These are phyloP conservation scores for Phytopythium oedochilum DNA, from an alignment of 352 stramenopile genomes.

Conservation along the genomic window DNA sequence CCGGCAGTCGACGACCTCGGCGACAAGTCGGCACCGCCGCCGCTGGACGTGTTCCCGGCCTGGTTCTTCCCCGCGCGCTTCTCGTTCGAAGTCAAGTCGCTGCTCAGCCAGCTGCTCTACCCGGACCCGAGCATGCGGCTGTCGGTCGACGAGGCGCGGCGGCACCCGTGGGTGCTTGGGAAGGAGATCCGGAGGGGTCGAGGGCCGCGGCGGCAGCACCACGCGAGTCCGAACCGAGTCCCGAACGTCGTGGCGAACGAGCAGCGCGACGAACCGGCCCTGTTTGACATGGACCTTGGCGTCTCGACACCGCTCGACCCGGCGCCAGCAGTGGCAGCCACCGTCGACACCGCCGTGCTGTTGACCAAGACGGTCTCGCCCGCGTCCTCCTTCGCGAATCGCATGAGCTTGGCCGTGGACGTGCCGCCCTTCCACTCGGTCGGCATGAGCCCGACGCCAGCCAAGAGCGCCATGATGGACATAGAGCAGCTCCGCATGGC, in stretches of 20 bases:
- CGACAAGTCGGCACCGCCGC: too few relatives aligned
- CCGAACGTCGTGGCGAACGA: not conserved
- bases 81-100: conserved; percentile 64
- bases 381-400: conserved; percentile 18
- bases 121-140: conserved; percentile 75
- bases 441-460: conserved; percentile 19
- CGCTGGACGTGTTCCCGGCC: conserved; percentile 61
- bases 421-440: conserved; percentile 27
- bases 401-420: conserved; percentile 31
- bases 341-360: not conserved
- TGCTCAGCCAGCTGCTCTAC: conserved; percentile 78
- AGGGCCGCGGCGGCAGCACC: not conserved
- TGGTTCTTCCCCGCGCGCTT: conserved; percentile 86
- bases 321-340: too few relatives aligned
- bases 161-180: conserved; percentile 67
- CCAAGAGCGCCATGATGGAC: conserved; percentile 1
- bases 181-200: conserved; percentile 18
- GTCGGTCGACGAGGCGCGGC: conserved; percentile 66
- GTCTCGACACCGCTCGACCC: too few relatives aligned
- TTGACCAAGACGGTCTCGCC: conserved; percentile 2
- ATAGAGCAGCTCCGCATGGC: conserved; percentile 3
- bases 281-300: conserved; percentile 4
- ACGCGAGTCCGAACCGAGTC: not conserved
- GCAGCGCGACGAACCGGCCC: not conserved
- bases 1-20: not conserved